Evolutionary conservation across 805 yeast genomes (phyloP), one percentile per base, ranked within the genome.

Genomic region (Lipomyces oligophaga): DNA sequence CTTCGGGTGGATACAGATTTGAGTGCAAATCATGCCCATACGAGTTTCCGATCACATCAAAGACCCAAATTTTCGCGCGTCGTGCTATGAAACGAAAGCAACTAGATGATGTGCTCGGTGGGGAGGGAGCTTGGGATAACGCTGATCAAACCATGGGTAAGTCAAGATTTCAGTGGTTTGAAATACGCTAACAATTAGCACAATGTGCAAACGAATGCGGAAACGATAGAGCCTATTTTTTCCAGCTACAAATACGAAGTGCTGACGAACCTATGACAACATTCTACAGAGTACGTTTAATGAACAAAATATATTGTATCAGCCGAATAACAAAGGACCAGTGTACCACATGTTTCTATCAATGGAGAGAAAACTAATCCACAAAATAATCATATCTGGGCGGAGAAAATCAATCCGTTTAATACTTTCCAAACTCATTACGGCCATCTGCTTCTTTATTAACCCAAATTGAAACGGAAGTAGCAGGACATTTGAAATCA

Each of bases 211-310:
- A 79, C 35, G 95, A 86, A 47, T 93, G 98, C 71, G 95, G 86
- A 33, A 81, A 83, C 55, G 84, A 79, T 57, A 86, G 87, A 67
- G 98, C 98, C 0, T 93, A 93, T 68, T 93, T 86, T 73, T 93
- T 89, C 76, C 97, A 93, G 69, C 72, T 93, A 49, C 98, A 93
- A 67, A 93, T 93, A 61, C 76, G 98, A 67, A 85, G 95, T 52
- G 98, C 98, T 1, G 98, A 93, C 75, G 98, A 93, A 71, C 98
- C 98, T 20, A 93, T 93, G 97, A 93, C 98, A 0, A 90, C 97
- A 1, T 93, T 93, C 65, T 90, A 86, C 67, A 88, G 90, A 44
- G 65, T 62, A 42, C 18, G 63, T 31, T 6, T 18, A 16, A 11
- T 25, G 20, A 19, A 26, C 8, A 4, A 19, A 32, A 22, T 18